Evolutionary conservation across 2,329 filamentous ascomycete species (phyloP), one percentile per base, ranked within the genome.

Genomic region (Cladosporium austrohemisphaericum): DNA sequence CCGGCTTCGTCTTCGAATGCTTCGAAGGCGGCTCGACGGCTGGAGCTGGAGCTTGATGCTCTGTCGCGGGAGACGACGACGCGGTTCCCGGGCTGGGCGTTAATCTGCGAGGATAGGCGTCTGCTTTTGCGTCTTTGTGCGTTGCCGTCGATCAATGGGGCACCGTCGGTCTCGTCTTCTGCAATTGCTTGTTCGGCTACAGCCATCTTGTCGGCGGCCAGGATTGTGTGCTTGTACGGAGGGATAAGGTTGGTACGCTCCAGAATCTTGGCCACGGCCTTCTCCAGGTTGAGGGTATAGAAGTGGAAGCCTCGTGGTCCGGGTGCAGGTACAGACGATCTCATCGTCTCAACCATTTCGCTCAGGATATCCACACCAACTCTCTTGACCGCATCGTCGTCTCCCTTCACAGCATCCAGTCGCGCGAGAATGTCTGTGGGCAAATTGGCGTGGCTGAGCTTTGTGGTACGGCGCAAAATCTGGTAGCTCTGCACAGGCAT

Each of bases 401-500:
- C 87, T 31, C 81, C 82, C 68, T 83, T 88, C 36, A 90, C 86
- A 0, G 76, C 76, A 55, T 89, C 83, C 33, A 93, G 73, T 19
- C 87, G 81, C 10, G 76, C 74, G 63, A 92, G 75, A 23, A 96
- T 78, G 11, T 78, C 70, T 1, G 79, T 72, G 0, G 93, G 93
- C 36, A 97, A 76, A 54, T 79, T 84, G 40, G 91, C 92, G 67
- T 96, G 90, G 66, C 90, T 95, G 35, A 98, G 78, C 71, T 97
- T 98, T 19, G 91, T 92, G 25, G 92, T 95, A 55, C 93, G 77
- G 63, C 89, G 89, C 61, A 98, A 81, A 75, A 95, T 97, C 67
- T 95, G 88, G 70, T 95, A 97, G 70, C 88, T 94, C 71, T 98
- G 93, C 45, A 98, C 90, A 10, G 93, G 93, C 91, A 98, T 96